Evolutionary conservation across 208 protist genomes (phyloP).

Genomic region (Strigomonas culicis): DNA sequence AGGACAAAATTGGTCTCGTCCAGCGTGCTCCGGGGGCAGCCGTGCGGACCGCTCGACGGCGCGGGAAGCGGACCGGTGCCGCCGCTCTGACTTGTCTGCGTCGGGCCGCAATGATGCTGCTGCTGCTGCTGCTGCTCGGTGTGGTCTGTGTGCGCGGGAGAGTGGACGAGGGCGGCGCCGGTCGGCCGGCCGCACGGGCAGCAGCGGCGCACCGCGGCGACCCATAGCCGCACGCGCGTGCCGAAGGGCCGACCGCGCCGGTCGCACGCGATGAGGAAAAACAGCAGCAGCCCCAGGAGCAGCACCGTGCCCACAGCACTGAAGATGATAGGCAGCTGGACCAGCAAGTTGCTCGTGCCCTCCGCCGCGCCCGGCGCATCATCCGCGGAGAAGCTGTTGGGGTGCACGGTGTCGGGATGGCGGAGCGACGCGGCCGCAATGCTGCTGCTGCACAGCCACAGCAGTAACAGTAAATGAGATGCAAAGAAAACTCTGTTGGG

Average conservation of each 20-base stretch:
- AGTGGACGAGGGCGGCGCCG: no score
- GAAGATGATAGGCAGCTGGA: conserved; percentile 3
- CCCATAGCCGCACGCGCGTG: background rate
- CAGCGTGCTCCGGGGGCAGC: no score
- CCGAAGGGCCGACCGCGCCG: background rate
- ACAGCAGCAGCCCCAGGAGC: conserved; percentile 8
- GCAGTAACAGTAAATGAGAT: background rate
- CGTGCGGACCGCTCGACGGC: no score
- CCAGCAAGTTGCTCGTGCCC: background rate
- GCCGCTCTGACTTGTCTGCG: background rate
- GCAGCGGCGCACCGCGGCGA: no score
- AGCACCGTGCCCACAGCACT: conserved; percentile 9
- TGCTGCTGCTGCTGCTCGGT: background rate
- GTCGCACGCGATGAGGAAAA: conserved; percentile 2
- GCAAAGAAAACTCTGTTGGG: background rate
- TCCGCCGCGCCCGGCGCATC: no score
- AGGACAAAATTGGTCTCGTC: no score
- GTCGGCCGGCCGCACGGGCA: no score
- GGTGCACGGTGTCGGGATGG: conserved; percentile 12
- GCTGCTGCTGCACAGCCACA: background rate
- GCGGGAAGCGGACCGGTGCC: no score
- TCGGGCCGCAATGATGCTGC: background rate
- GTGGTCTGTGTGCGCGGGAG: background rate
- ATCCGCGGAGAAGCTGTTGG: conserved; percentile 19
- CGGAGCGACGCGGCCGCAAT: conserved; percentile 12